Conservation (phyloP, 2,329 filamentous ascomycete genomes). For the Madurella mycetomatis region DNA sequence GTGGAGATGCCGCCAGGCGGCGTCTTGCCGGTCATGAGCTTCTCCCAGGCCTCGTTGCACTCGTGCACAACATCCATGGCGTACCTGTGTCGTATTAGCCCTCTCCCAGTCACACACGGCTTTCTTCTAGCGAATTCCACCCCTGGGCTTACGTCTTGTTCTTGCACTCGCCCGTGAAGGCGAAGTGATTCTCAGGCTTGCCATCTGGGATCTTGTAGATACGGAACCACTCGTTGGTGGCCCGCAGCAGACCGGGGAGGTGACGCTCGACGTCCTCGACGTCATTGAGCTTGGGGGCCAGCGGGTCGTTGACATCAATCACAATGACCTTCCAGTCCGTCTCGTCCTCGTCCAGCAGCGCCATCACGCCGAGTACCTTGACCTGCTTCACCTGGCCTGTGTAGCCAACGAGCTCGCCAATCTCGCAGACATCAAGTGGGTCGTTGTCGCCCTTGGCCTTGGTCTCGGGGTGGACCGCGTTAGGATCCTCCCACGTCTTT, state of each 20-base stretch:
- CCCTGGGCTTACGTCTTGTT: conserved; percentile 74
- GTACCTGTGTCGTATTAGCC: conserved; percentile 54
- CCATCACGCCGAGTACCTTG: conserved; percentile 99
- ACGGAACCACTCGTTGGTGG: conserved; percentile 99
- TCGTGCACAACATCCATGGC: conserved; percentile 93
- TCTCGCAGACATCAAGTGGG: conserved; percentile 98
- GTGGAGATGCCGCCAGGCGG: conserved; percentile 71
- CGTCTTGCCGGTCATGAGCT: conserved; percentile 87
- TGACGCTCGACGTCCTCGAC: conserved; percentile 98
- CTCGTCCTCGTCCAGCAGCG: conserved; percentile 97
- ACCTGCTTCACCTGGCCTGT: conserved; percentile 98
- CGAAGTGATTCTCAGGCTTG: conserved; percentile 99
- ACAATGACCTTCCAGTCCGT: conserved; percentile 99
- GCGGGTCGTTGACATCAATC: conserved; percentile 95
- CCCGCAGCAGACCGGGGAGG: conserved; percentile 90
- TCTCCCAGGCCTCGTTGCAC: conserved; percentile 96
- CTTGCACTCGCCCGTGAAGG: conserved; percentile 99
- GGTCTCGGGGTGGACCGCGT: conserved; percentile 92
- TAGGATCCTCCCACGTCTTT: conserved; percentile 99
- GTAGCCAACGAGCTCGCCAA: conserved; percentile 96
- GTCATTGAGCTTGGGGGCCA: conserved; percentile 95
- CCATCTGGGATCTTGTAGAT: conserved; percentile 99
- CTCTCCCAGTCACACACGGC: background rate
- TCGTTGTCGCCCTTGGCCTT: conserved; percentile 99
- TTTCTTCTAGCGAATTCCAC: background rate